These are phyloP conservation scores for Limtongia smithiae DNA, from an alignment of 805 yeast genomes.

Conservation along the genomic window DNA sequence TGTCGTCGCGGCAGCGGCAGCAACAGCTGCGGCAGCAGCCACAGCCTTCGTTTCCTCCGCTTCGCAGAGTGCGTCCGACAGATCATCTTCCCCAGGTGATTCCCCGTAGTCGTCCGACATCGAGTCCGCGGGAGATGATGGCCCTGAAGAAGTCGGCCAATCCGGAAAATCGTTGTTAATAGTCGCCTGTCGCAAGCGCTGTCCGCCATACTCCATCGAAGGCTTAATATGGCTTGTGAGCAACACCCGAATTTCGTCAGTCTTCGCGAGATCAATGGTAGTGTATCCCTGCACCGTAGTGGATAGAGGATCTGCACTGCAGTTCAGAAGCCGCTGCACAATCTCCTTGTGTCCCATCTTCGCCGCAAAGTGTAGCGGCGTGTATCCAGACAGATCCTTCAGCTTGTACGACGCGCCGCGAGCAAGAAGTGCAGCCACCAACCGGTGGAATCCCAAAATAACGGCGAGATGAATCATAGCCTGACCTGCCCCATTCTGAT, in stretches of 20 bases:
- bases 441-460: constrained; percentile 61
- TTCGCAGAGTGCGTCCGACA: not conserved
- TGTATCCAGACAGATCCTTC: constrained; percentile 73
- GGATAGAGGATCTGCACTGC: constrained; percentile 57
- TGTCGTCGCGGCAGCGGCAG: too few relatives aligned
- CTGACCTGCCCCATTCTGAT: constrained; percentile 80
- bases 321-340: constrained; percentile 57
- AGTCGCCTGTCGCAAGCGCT: not conserved
- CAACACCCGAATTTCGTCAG: constrained; percentile 3
- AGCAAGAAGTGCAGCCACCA: constrained; percentile 61
- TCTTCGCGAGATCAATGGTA: constrained; percentile 31
- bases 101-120: constrained; percentile 13
- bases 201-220: not conserved
- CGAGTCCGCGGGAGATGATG: constrained; percentile 26
- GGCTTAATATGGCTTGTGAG: constrained; percentile 1
- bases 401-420: constrained; percentile 57
- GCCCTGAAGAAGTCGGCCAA: constrained; percentile 28
- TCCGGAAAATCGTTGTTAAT: constrained; percentile 18
- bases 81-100: constrained; percentile 4
- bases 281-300: constrained; percentile 49
- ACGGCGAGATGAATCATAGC: constrained; percentile 84
- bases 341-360: constrained; percentile 67
- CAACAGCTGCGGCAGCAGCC: too few relatives aligned
- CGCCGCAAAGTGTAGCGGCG: constrained; percentile 86
- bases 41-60: too few relatives aligned